Percentiles rank a stretch among this genome's conserved stretches.
Evolutionary conservation across 164 flowering plant genomes (phyloP).

Genomic region (Platanus orientalis): DNA sequence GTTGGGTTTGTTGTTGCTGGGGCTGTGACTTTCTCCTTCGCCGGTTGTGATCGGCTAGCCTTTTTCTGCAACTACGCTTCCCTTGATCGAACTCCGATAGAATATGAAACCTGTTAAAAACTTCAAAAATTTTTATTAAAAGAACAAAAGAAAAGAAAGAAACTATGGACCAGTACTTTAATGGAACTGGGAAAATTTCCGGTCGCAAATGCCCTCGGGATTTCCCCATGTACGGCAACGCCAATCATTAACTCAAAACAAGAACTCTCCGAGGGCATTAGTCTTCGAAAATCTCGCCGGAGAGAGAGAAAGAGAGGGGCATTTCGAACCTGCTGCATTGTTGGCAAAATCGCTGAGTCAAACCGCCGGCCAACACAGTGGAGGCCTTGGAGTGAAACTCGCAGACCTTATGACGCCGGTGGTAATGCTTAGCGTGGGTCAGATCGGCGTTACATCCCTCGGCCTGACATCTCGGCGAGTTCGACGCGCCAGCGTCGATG

Average conservation of each 20-base stretch:
- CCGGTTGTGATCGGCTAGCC: too few relatives aligned
- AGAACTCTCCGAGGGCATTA: conserved; percentile 19
- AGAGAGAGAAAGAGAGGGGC: conserved; percentile 6
- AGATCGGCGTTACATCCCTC: conserved; percentile 86
- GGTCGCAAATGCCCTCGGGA: conserved; percentile 57
- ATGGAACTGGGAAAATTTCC: conserved; percentile 7
- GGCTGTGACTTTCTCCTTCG: too few relatives aligned
- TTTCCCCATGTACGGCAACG: conserved; percentile 33
- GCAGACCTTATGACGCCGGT: conserved; percentile 93
- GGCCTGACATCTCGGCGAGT: conserved; percentile 74
- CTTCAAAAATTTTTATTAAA: too few relatives aligned
- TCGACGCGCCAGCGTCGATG: conserved; percentile 30
- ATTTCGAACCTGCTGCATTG: conserved; percentile 92
- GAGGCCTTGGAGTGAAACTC: conserved; percentile 94
- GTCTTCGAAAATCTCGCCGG: conserved; percentile 15
- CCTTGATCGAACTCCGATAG: too few relatives aligned
- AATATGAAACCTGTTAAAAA: too few relatives aligned
- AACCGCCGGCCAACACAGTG: conserved; percentile 66
- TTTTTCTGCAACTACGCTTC: too few relatives aligned
- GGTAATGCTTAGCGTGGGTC: conserved; percentile 78
- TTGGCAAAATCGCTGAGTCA: conserved; percentile 95
- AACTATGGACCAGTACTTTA: not conserved
- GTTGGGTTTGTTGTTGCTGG: too few relatives aligned
- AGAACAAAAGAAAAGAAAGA: too few relatives aligned
- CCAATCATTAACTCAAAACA: conserved; percentile 28